Conservation (phyloP, 495 filamentous ascomycete genomes). For the Barbatosphaeria neglecta region DNA sequence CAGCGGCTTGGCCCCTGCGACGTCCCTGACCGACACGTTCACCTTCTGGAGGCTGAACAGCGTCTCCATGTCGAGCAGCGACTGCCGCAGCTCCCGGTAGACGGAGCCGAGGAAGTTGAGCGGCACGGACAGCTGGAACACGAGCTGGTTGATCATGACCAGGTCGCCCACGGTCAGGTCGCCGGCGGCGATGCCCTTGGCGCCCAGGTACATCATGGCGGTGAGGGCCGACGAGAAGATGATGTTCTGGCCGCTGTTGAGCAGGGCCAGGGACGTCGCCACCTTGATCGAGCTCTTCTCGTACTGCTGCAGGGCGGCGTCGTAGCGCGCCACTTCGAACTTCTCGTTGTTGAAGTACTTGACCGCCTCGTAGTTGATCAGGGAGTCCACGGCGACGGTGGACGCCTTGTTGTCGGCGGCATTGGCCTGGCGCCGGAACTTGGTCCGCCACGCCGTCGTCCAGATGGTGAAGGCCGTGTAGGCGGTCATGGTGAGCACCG, state of each 20-base stretch:
- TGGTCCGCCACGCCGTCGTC: conserved; percentile 93
- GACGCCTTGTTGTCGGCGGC: conserved; percentile 92
- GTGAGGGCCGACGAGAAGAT: conserved; percentile 93
- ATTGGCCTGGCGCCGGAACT: conserved; percentile 88
- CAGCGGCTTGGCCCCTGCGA: conserved; percentile 58
- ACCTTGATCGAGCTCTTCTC: conserved; percentile 94
- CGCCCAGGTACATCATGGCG: conserved; percentile 96
- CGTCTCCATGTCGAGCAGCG: conserved; percentile 94
- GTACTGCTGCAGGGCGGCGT: conserved; percentile 73
- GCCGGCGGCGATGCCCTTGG: conserved; percentile 73
- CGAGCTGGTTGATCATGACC: conserved; percentile 97
- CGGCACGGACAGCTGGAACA: conserved; percentile 93
- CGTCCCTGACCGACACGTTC: conserved; percentile 75
- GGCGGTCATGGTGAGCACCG: conserved; percentile 77
- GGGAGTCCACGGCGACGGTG: conserved; percentile 87
- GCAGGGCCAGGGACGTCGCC: conserved; percentile 78
- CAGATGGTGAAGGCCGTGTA: conserved; percentile 92
- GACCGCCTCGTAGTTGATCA: conserved; percentile 98
- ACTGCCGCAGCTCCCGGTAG: conserved; percentile 91
- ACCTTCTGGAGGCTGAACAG: conserved; percentile 98
- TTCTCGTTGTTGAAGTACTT: conserved; percentile 99
- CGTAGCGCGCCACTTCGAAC: conserved; percentile 84
- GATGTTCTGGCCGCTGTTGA: conserved; percentile 97
- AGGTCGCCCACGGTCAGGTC: conserved; percentile 85
- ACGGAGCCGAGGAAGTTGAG: conserved; percentile 94